phyloP scores from a whole-genome alignment of 1,139 yeast species.

The Pichia kudriavzevii region DNA sequence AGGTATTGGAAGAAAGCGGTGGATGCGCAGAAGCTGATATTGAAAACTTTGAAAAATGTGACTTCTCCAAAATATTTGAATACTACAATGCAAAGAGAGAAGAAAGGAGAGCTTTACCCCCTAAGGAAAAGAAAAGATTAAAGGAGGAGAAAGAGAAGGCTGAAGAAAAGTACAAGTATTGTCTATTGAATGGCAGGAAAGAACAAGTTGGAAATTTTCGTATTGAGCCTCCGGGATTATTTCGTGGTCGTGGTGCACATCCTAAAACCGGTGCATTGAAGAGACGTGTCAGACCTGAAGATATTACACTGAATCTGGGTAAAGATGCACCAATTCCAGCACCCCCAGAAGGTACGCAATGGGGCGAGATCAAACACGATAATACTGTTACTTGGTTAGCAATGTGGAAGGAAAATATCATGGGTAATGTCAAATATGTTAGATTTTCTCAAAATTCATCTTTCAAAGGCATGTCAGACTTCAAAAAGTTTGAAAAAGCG shows the following conservation, averaged over 20 bases:
- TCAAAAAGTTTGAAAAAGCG: constrained; percentile 88
- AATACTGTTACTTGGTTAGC: constrained; percentile 94
- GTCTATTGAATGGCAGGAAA: constrained; percentile 77
- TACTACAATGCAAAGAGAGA: constrained; percentile 66
- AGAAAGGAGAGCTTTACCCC: constrained; percentile 58
- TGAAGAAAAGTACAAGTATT: constrained; percentile 78
- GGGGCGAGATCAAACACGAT: constrained; percentile 90
- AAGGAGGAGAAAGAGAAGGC: constrained; percentile 64
- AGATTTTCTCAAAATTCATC: constrained; percentile 89
- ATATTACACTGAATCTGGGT: constrained; percentile 77
- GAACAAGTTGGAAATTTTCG: constrained; percentile 92
- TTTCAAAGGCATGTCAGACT: constrained; percentile 84
- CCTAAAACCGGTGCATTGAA: constrained; percentile 90
- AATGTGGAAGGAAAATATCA: constrained; percentile 92
- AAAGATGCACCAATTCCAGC: constrained; percentile 64
- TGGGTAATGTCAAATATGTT: constrained; percentile 78
- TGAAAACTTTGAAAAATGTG: constrained; percentile 59
- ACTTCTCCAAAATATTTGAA: constrained; percentile 67
- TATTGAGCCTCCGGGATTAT: constrained; percentile 93
- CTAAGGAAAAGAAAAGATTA: constrained; percentile 64
- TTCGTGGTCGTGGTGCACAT: constrained; percentile 95
- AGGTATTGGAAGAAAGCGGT: constrained; percentile 62
- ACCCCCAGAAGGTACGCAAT: constrained; percentile 79
- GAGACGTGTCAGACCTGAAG: constrained; percentile 81
- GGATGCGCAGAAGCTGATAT: constrained; percentile 51